A percentile compares a stretch with the other conserved stretches of the same genome.
These are phyloP conservation scores for Eucalyptus erythrocorys DNA, from an alignment of 345 rosid genomes.

Conservation along the genomic window DNA sequence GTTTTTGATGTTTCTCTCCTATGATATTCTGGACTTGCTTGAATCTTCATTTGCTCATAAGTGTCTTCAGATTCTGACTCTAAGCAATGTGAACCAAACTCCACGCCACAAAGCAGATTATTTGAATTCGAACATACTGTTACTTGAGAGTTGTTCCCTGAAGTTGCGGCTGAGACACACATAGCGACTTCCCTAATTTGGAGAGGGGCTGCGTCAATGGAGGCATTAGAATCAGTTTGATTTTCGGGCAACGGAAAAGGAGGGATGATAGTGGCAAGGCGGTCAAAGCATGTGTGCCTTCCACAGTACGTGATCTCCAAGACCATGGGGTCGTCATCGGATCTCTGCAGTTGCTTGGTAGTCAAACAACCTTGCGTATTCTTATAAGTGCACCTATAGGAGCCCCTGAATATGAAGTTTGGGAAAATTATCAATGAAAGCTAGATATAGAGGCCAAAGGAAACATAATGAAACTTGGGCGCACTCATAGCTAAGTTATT, in stretches of 20 bases:
- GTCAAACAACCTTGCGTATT: conserved; percentile 12
- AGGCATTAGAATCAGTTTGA: neutral
- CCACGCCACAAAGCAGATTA: no score
- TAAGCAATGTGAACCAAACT: no score
- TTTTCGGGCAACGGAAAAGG: neutral
- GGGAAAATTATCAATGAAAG: neutral
- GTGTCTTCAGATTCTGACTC: no score
- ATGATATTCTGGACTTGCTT: no score
- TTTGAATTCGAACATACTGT: no score
- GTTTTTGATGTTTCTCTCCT: no score
- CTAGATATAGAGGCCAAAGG: neutral
- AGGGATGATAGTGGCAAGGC: neutral
- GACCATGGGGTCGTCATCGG: conserved; percentile 17
- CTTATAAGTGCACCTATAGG: conserved; percentile 6
- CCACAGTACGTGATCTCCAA: conserved; percentile 15
- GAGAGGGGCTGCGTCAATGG: neutral
- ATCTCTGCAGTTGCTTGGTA: conserved; percentile 24
- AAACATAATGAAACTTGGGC: neutral
- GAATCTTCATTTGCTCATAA: no score
- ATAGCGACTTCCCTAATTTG: no score
- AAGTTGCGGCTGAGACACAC: no score
- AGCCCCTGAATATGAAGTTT: neutral
- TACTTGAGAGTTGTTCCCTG: no score
- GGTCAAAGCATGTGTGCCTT: conserved; percentile 10
- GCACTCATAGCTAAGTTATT: accelerated